Base-by-base conservation (phyloP, 139 green algal species). In the Haematococcus lacustris region DNA sequence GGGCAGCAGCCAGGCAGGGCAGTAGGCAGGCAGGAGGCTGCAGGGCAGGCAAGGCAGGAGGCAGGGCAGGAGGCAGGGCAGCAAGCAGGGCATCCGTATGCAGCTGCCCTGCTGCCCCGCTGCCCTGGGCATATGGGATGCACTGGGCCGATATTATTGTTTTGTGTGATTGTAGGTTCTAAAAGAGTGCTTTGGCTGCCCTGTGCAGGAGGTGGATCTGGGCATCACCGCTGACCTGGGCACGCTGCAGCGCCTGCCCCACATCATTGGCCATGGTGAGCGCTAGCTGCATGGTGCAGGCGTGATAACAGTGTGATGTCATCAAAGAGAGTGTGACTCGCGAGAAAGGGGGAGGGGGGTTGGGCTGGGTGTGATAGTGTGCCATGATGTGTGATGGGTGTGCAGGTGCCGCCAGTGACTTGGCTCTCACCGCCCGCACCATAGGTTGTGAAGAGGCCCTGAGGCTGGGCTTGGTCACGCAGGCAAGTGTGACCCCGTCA, bases 121-220 rank as follows among this genome's bases (percentile, higher is more conserved):
- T 5, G 2, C 30, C 17, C 23, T 51, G 38, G 35, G 6, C 4
- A 5, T 32, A 41, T 73, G 17, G 51, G 6, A 50, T 60, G 38
- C 30, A 26, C 13, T 25, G 60, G 13, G n/a, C 34, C 32, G 25
- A 2, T 5, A 47, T 30, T 33, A 38, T 32, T 3, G 30, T 30
- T 34, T 60, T 53, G 26, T 65, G 68, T 43, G 5, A 47, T 5
- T 3, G 3, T 73, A 5, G 9, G 7, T 7, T 26, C 7, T 63
- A 34, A 32, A n/a, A 38, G 26, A 50, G 50, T n/a, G n/a, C n/a
- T n/a, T n/a, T n/a, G n/a, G n/a, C n/a, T n/a, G n/a, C n/a, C n/a
- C n/a, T n/a, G n/a, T 65, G 39, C 78, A 93, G 88, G 93, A 98
- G 77, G 88, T 97, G 13, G 93, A 98, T 66, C 53, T 97, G 41